phyloP scores from a whole-genome alignment of 2,329 filamentous ascomycete genomes.

The Passalora sequoiae region DNA sequence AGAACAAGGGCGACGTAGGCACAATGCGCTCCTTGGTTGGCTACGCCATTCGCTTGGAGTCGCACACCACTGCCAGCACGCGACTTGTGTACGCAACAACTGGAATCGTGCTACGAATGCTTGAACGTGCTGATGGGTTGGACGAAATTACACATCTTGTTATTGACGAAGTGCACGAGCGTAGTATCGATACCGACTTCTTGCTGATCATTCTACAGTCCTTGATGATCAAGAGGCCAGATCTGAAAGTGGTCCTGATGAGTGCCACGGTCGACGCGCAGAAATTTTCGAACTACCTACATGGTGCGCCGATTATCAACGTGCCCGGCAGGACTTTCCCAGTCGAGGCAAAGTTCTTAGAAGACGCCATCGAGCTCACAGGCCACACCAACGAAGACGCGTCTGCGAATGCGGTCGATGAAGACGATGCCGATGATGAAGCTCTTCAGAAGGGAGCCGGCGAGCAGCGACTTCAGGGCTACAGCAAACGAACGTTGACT shows the following conservation, averaged over 20 bases:
- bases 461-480: conserved; percentile 62
- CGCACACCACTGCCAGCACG: conserved; percentile 75
- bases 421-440: conserved; percentile 42
- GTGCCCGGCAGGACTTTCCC: conserved; percentile 93
- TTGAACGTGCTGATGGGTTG: conserved; percentile 81
- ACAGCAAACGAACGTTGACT: conserved; percentile 69
- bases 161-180: conserved; percentile 96
- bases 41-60: conserved; percentile 89
- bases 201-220: conserved; percentile 86
- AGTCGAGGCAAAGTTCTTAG: conserved; percentile 79
- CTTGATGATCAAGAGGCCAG: conserved; percentile 67
- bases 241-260: conserved; percentile 93
- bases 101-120: conserved; percentile 95
- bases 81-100: conserved; percentile 82
- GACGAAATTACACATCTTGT: conserved; percentile 88
- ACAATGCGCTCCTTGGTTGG: conserved; percentile 80
- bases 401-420: conserved; percentile 43
- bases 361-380: conserved; percentile 87
- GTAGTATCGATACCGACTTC: conserved; percentile 95
- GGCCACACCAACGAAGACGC: conserved; percentile 64
- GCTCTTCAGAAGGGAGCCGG: conserved; percentile 43
- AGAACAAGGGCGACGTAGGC: conserved; percentile 74
- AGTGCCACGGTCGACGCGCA: conserved; percentile 93
- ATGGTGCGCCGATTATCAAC: conserved; percentile 76
- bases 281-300: conserved; percentile 82